Conservation (phyloP, 306 rosid genomes). For the Lathyrus sativus region DNA sequence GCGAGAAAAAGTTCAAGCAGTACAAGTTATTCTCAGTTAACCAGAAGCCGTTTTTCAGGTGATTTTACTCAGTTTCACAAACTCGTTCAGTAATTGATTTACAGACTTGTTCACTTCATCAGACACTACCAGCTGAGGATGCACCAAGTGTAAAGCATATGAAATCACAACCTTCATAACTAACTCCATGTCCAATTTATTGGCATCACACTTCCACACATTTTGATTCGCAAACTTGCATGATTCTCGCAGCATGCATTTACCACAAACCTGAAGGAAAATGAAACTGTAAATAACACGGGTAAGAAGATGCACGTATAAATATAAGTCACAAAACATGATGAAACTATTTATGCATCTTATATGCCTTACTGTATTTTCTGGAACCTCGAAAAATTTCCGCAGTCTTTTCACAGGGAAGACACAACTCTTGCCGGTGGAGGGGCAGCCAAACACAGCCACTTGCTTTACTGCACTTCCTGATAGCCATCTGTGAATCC, state of each 20-base stretch:
- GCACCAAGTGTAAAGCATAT: constrained; percentile 57
- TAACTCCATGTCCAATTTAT: constrained; percentile 46
- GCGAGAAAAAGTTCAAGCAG: constrained; percentile 2
- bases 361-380: constrained; percentile 46
- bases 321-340: constrained; percentile 10
- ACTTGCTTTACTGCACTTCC: constrained; percentile 73
- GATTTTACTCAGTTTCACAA: constrained; percentile 58
- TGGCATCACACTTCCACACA: constrained; percentile 50
- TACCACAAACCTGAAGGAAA: constrained; percentile 46
- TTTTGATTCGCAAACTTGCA: constrained; percentile 56
- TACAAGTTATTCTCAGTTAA: constrained; percentile 20
- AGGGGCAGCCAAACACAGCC: constrained; percentile 73
- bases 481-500: constrained; percentile 72
- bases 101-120: constrained; percentile 51
- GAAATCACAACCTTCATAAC: constrained; percentile 53
- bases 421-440: constrained; percentile 36
- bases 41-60: constrained; percentile 27
- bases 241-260: constrained; percentile 37
- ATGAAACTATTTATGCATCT: constrained; percentile 16
- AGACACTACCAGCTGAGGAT: constrained; percentile 56
- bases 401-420: constrained; percentile 71
- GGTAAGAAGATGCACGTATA: neutral
- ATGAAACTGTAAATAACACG: constrained; percentile 17
- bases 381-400: constrained; percentile 64
- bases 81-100: constrained; percentile 60